Evolutionary conservation across 768 basidiomycete species (phyloP), one percentile per base, ranked within the genome.

Genomic region (Auricularia sp.): DNA sequence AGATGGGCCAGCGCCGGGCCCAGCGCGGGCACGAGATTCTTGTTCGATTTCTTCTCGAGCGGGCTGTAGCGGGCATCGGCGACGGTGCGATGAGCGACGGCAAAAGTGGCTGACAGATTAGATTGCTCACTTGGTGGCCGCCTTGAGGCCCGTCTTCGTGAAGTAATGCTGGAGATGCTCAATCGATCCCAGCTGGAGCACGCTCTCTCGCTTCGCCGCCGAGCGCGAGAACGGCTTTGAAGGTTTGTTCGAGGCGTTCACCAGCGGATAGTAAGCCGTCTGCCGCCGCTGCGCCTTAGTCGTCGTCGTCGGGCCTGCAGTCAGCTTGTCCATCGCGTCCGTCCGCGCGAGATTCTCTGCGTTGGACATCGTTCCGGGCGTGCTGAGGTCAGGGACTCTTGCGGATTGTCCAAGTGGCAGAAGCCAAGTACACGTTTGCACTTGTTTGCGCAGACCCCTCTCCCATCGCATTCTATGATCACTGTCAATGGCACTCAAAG

Each of bases 111-210:
- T n/a, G 18, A 56, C 39, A 42, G 39, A 42, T 42, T 42, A 42
- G 39, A 79, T 88, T 77, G 76, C 39, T 42, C 13, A 89, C 92
- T 84, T 83, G 75, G 81, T 82, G 78, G 87, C 85, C 39, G 88
- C 80, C 33, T 81, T 82, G 64, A 94, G 82, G 1, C 92, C 92
- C 0, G 90, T 85, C 81, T 94, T 94, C 7, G 90, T 92, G 71
- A 95, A 98, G 73, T 94, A 95, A 71, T 94, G 88, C 75, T 98
- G 95, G 51, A 98, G 82, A 73, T 97, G 92, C 73, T 96, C 90
- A 69, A 98, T 98, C 73, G 92, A 94, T n/a, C 94, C 94, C 18
- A 98, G 77, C 0, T 92, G 86, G 86, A 95, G 89, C 21, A 98
- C 94, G 70, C 90, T 93, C 74, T 93, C 91, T 54, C 95, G 85